phyloP scores from a whole-genome alignment of 371 early-diverging fungal genomes.

The Mortierella sp. region DNA sequence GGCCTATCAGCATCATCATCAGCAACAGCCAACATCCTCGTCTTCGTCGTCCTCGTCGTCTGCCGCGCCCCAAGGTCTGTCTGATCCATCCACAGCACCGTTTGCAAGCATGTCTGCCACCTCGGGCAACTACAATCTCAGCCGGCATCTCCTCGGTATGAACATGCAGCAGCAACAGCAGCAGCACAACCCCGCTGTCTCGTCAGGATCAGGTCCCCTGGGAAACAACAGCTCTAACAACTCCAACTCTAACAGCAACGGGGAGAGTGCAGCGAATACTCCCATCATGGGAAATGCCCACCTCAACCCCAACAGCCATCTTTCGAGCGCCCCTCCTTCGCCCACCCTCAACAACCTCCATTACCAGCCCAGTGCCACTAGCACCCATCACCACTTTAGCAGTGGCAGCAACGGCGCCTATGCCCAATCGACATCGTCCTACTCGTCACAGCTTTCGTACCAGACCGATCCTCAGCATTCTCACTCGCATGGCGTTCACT shows the following conservation, averaged over 20 bases:
- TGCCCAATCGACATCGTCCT: constrained; percentile 21
- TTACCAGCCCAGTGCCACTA: constrained; percentile 10
- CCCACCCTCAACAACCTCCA: constrained; percentile 15
- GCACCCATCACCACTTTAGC: constrained; percentile 20
- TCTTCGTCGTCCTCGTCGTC: constrained; percentile 19
- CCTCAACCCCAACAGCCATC: constrained; percentile 21
- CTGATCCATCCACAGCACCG: constrained; percentile 14
- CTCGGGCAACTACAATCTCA: constrained; percentile 25
- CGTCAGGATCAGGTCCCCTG: constrained; percentile 5
- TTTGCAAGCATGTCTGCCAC: constrained; percentile 24
- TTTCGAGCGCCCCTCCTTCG: constrained; percentile 12
- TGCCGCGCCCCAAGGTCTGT: constrained; percentile 15
- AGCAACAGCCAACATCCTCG: constrained; percentile 18
- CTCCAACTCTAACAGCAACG: constrained; percentile 25
- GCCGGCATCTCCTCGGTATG: constrained; percentile 30
- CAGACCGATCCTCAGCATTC: constrained; percentile 22
- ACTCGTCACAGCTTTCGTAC: constrained; percentile 16
- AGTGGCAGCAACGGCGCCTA: constrained; percentile 27
- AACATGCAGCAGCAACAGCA: constrained; percentile 27
- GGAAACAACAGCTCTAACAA: constrained; percentile 16
- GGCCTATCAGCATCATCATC: constrained; percentile 12
- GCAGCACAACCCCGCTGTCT: constrained; percentile 11
- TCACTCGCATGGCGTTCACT: constrained; percentile 12
- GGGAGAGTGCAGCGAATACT: neutral
- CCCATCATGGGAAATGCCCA: constrained; percentile 4